These are phyloP conservation scores for Dictyostelium brefeldianum DNA, from an alignment of 78 protist species.

Conservation along the genomic window DNA sequence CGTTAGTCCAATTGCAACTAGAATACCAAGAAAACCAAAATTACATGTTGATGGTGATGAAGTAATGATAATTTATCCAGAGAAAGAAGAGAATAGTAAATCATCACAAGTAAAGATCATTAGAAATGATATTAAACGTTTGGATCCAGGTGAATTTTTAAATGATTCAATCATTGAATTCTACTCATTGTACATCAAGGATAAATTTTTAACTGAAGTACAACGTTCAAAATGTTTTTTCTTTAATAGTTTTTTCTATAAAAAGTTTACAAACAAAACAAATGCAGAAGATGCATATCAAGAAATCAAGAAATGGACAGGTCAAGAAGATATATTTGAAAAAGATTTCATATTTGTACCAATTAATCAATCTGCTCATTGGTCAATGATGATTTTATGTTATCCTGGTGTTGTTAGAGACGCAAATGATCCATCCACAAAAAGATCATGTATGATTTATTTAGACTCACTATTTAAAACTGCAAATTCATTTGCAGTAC, in stretches of 20 bases:
- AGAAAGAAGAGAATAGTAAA: not conserved
- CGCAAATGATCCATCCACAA: not conserved
- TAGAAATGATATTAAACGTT: constrained; percentile 43
- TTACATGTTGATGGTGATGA: not conserved
- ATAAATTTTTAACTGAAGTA: not conserved
- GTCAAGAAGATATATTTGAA: constrained; percentile 61
- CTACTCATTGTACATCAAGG: constrained; percentile 59
- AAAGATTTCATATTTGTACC: constrained; percentile 83
- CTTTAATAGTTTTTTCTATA: constrained; percentile 77
- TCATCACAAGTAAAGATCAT: constrained; percentile 56
- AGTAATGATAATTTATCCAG: constrained; percentile 27
- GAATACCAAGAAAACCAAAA: constrained; percentile 3
- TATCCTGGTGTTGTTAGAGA: constrained; percentile 27
- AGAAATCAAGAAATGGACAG: constrained; percentile 76
- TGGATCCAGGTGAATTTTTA: constrained; percentile 72
- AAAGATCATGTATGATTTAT: constrained; percentile 49
- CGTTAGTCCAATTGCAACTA: not conserved
- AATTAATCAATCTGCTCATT: constrained; percentile 72
- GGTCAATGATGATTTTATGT: constrained; percentile 73
- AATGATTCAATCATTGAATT: constrained; percentile 78
- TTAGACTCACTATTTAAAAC: constrained; percentile 67
- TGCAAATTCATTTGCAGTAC: not conserved
- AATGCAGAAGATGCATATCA: constrained; percentile 18
- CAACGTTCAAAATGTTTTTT: constrained; percentile 21
- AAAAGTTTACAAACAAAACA: constrained; percentile 2